Conservation (phyloP, 192 early-diverging fungal species). For the Podila epigama region DNA sequence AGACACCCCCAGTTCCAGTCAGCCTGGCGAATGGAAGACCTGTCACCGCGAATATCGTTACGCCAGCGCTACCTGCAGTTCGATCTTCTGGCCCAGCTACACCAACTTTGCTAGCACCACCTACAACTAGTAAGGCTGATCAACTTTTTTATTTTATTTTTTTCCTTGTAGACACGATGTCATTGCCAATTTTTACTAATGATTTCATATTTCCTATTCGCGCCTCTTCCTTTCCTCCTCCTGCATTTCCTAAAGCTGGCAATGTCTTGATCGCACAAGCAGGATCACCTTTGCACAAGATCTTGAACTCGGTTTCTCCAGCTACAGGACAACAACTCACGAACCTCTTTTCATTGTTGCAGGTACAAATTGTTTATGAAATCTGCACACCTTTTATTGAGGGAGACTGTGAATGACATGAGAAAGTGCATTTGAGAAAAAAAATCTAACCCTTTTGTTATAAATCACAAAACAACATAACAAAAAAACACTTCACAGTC, state of each 20-base stretch:
- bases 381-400: background rate
- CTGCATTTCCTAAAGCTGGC: background rate
- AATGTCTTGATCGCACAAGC: slow-evolving; percentile 13
- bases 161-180: too few relatives aligned
- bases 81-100: background rate
- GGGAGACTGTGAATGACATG: too few relatives aligned
- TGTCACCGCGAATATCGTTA: too few relatives aligned
- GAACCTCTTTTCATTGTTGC: slow-evolving; percentile 23
- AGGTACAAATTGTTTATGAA: slow-evolving; percentile 3
- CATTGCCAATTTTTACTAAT: too few relatives aligned
- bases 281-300: slow-evolving; percentile 35
- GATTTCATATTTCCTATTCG: background rate
- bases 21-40: background rate
- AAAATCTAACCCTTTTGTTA: background rate
- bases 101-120: background rate
- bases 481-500: slow-evolving; percentile 7
- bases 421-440: too few relatives aligned
- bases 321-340: slow-evolving; percentile 23
- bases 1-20: background rate
- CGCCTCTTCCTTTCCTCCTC: background rate
- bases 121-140: too few relatives aligned
- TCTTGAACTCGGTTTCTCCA: slow-evolving; percentile 10
- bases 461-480: background rate
- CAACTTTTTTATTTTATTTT: too few relatives aligned
- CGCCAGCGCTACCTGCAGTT: slow-evolving; percentile 2